These are phyloP conservation scores for Barbatosphaeria neglecta DNA, from an alignment of 495 filamentous ascomycete genomes.

Conservation along the genomic window DNA sequence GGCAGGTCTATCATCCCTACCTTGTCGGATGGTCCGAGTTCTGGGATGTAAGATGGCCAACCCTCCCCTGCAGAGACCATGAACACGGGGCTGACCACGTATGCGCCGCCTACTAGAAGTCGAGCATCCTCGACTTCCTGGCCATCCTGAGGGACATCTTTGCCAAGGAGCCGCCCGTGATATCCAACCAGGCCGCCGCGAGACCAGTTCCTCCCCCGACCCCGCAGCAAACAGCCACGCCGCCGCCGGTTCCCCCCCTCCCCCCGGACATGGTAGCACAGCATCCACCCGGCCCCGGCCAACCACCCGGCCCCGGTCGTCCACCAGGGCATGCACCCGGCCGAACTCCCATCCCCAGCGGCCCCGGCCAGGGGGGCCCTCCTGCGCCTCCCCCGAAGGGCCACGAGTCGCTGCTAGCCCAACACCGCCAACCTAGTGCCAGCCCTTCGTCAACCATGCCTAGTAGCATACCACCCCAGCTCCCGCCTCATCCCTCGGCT, in stretches of 20 bases:
- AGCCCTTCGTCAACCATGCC: conserved; percentile 10
- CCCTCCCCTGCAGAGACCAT: background rate
- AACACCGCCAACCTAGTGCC: no score
- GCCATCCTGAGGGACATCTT: conserved; percentile 79
- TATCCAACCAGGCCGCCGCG: conserved; percentile 57
- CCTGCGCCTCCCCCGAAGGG: conserved; percentile 35
- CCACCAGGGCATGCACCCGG: no score
- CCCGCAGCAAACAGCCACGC: conserved; percentile 14
- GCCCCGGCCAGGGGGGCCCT: conserved; percentile 12
- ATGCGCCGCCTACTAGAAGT: conserved; percentile 48
- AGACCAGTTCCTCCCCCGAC: conserved; percentile 30
- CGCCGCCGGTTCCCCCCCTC: conserved; percentile 29
- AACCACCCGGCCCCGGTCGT: background rate
- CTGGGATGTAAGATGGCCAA: conserved; percentile 82
- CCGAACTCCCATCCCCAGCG: background rate
- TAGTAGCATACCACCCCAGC: conserved; percentile 4
- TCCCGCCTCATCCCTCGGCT: conserved; percentile 26
- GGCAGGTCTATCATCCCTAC: conserved; percentile 91
- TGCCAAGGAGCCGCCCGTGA: conserved; percentile 85
- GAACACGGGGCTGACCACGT: background rate
- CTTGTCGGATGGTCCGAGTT: conserved; percentile 76
- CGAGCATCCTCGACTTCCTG: conserved; percentile 67
- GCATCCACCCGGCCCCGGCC: conserved; percentile 4
- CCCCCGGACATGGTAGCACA: conserved; percentile 18
- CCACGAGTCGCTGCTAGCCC: conserved; percentile 14